A percentile compares a stretch with the other conserved stretches of the same genome.
Conservation (phyloP, 164 flowering plant genomes). For the Berberis thunbergii region DNA sequence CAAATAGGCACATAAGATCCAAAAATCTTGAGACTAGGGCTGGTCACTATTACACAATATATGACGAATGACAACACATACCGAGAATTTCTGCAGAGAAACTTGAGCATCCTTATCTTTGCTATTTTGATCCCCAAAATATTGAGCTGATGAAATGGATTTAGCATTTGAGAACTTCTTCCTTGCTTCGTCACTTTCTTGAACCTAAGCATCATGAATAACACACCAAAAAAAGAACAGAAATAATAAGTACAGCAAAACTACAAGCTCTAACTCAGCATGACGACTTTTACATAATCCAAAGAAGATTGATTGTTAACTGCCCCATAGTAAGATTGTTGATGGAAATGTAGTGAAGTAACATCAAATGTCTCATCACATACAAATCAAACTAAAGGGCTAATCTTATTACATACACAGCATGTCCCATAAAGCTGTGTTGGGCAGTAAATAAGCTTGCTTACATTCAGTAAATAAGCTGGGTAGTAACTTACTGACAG, state of each 20-base stretch:
- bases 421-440: no score
- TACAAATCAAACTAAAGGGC: no score
- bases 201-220: slow-evolving; percentile 33
- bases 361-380: no score
- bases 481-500: no score
- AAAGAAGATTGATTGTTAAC: no score
- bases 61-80: slow-evolving; percentile 24
- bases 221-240: background rate
- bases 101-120: slow-evolving; percentile 49
- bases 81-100: slow-evolving; percentile 80
- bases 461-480: no score
- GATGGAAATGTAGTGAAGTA: no score
- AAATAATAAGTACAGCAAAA: background rate
- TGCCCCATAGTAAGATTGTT: no score
- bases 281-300: background rate
- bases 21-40: background rate
- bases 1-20: background rate
- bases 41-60: no score
- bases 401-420: no score
- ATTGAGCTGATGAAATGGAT: slow-evolving; percentile 94
- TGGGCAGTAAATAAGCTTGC: no score
- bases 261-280: background rate
- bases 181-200: slow-evolving; percentile 95
- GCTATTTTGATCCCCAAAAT: slow-evolving; percentile 63
- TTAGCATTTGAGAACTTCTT: slow-evolving; percentile 96